Percentiles rank a stretch among this genome's conserved stretches.
Conservation (phyloP, 1,139 yeast species). For the Geotrichum australiense region DNA sequence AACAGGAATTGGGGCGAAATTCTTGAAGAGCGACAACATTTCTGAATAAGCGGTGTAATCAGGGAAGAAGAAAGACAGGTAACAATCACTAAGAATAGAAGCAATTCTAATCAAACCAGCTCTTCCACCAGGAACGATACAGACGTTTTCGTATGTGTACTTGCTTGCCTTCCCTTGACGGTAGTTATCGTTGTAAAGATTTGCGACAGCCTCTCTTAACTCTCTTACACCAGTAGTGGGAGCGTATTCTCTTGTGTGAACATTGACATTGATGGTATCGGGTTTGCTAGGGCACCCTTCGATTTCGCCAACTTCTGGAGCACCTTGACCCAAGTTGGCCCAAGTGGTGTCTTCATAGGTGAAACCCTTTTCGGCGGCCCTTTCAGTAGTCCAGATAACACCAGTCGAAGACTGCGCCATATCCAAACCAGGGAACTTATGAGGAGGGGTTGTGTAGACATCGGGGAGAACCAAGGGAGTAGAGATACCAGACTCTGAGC, state of each 20-base stretch:
- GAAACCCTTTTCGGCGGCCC: slow-evolving; percentile 57
- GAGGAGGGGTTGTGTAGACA: slow-evolving; percentile 27
- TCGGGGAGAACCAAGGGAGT: slow-evolving; percentile 33
- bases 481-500: slow-evolving; percentile 27
- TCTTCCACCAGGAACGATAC: slow-evolving; percentile 65
- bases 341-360: slow-evolving; percentile 44
- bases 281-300: slow-evolving; percentile 60
- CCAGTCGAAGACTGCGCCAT: slow-evolving; percentile 60
- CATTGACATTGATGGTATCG: slow-evolving; percentile 45
- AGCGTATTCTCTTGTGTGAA: slow-evolving; percentile 52
- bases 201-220: slow-evolving; percentile 56
- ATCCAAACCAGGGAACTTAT: slow-evolving; percentile 54
- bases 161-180: slow-evolving; percentile 46
- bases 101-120: slow-evolving; percentile 65
- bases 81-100: slow-evolving; percentile 55
- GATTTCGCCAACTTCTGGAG: slow-evolving; percentile 61
- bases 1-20: slow-evolving; percentile 62
- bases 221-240: slow-evolving; percentile 58
- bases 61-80: slow-evolving; percentile 57
- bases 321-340: slow-evolving; percentile 68
- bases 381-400: slow-evolving; percentile 63
- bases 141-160: slow-evolving; percentile 57
- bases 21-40: slow-evolving; percentile 59
- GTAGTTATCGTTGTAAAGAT: slow-evolving; percentile 52
- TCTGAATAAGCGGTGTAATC: slow-evolving; percentile 71